Evolutionary conservation across 768 basidiomycete genomes (phyloP).

Genomic region (Pseudohyphozyma bogoriensis): DNA sequence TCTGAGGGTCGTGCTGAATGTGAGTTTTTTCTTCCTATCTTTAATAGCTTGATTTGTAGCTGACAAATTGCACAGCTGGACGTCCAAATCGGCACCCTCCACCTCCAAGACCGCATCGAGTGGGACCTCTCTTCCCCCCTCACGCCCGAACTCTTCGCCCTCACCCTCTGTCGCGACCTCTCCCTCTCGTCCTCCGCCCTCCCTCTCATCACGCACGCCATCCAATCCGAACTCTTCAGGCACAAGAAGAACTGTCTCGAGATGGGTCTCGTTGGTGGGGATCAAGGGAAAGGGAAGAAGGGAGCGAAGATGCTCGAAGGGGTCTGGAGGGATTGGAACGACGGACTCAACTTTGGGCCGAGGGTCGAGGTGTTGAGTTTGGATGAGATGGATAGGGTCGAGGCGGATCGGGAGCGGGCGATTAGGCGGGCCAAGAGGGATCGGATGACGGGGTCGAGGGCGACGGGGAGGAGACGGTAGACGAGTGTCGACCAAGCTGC

Average conservation of each 20-base stretch:
- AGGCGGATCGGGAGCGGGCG: constrained; percentile 75
- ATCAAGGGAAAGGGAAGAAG: constrained; percentile 34
- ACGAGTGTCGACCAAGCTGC: no score
- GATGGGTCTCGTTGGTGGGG: constrained; percentile 68
- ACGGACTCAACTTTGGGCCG: constrained; percentile 81
- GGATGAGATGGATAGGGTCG: constrained; percentile 85
- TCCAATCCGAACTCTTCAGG: constrained; percentile 89
- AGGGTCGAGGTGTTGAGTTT: constrained; percentile 71
- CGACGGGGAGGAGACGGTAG: background rate
- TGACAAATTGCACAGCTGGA: constrained; percentile 60
- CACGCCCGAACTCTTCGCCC: constrained; percentile 76
- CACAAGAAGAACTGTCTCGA: constrained; percentile 93
- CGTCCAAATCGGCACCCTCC: constrained; percentile 85
- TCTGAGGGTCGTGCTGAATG: constrained; percentile 42
- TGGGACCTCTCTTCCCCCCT: constrained; percentile 88
- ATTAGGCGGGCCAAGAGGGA: constrained; percentile 18
- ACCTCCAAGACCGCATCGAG: constrained; percentile 89
- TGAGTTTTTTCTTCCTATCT: constrained; percentile 27
- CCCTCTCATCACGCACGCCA: constrained; percentile 80
- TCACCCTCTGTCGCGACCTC: constrained; percentile 68
- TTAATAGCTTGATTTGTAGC: background rate
- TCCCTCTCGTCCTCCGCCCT: constrained; percentile 78
- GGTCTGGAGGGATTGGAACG: constrained; percentile 92
- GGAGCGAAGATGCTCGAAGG: constrained; percentile 74
- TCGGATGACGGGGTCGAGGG: constrained; percentile 4